Conservation (phyloP, 139 green algal genomes). For the Coelastrella sp. region DNA sequence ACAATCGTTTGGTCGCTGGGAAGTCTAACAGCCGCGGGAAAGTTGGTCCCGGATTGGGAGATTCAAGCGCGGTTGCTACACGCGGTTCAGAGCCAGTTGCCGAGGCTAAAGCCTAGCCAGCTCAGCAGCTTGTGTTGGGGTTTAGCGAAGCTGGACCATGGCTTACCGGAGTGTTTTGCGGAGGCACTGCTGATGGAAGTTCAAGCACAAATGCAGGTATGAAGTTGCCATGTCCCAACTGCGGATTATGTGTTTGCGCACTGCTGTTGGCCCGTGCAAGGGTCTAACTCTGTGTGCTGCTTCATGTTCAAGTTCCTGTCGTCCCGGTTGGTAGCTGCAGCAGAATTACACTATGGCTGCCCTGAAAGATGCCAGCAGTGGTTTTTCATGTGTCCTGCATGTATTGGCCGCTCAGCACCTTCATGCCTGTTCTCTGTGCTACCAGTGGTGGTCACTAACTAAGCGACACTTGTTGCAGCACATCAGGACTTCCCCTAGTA, state of each 20-base stretch:
- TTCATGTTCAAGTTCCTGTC: too few species aligned
- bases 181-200: conserved; percentile 41
- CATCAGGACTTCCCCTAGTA: too few species aligned
- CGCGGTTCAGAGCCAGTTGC: conserved; percentile 26
- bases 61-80: not conserved
- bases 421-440: too few species aligned
- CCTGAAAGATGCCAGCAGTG: too few species aligned
- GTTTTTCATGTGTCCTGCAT: too few species aligned
- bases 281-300: too few species aligned
- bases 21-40: not conserved
- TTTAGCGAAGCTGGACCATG: conserved; percentile 34
- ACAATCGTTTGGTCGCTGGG: conserved; percentile 31
- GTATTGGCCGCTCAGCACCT: too few species aligned
- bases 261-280: not conserved
- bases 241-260: not conserved
- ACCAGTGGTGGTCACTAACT: too few species aligned
- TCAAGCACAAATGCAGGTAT: conserved; percentile 13
- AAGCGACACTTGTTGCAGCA: too few species aligned
- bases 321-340: too few species aligned
- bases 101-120: conserved; percentile 26
- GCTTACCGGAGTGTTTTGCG: conserved; percentile 11
- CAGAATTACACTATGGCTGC: too few species aligned
- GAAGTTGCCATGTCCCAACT: not conserved
- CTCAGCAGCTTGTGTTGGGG: conserved; percentile 33
- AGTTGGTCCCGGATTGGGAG: not conserved